Evolutionary conservation across 768 basidiomycete genomes (phyloP).

Genomic region (Arthromyces matolae): DNA sequence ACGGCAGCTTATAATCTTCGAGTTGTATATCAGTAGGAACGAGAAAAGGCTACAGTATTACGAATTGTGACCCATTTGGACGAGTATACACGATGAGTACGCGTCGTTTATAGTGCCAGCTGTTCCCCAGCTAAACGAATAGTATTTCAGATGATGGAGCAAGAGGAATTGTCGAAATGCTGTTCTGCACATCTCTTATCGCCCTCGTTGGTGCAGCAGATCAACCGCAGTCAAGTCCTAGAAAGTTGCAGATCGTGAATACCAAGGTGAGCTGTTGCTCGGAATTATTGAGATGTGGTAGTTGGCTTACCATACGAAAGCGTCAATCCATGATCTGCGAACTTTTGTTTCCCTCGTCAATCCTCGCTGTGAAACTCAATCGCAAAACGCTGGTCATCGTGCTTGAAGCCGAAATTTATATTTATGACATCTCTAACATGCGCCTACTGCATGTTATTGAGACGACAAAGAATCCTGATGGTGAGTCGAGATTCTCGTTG

Average conservation of each 20-base stretch:
- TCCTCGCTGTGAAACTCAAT: slow-evolving; percentile 97
- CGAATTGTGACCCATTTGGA: slow-evolving; percentile 97
- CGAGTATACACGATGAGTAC: slow-evolving; percentile 91
- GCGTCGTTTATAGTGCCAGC: slow-evolving; percentile 38
- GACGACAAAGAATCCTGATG: slow-evolving; percentile 93
- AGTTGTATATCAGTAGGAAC: slow-evolving; percentile 94
- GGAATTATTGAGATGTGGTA: not conserved
- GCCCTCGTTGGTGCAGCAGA: slow-evolving; percentile 96
- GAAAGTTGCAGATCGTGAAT: slow-evolving; percentile 96
- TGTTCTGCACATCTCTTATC: slow-evolving; percentile 97
- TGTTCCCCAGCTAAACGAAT: not conserved
- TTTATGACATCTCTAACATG: slow-evolving; percentile 99
- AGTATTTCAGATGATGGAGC: slow-evolving; percentile 76
- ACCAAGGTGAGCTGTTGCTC: slow-evolving; percentile 79
- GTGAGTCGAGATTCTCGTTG: slow-evolving; percentile 36
- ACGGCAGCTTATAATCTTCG: slow-evolving; percentile 2
- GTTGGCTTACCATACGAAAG: too few relatives aligned
- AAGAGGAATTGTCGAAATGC: slow-evolving; percentile 96
- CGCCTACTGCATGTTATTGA: slow-evolving; percentile 95
- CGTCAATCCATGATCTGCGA: slow-evolving; percentile 99
- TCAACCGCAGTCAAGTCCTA: slow-evolving; percentile 83
- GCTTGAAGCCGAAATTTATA: slow-evolving; percentile 96
- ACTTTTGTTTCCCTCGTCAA: slow-evolving; percentile 92
- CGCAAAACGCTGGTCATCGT: slow-evolving; percentile 95
- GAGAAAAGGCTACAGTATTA: slow-evolving; percentile 92